Conservation (phyloP, 1,284 basidiomycete genomes). For the Cutaneotrichosporon sp. region DNA sequence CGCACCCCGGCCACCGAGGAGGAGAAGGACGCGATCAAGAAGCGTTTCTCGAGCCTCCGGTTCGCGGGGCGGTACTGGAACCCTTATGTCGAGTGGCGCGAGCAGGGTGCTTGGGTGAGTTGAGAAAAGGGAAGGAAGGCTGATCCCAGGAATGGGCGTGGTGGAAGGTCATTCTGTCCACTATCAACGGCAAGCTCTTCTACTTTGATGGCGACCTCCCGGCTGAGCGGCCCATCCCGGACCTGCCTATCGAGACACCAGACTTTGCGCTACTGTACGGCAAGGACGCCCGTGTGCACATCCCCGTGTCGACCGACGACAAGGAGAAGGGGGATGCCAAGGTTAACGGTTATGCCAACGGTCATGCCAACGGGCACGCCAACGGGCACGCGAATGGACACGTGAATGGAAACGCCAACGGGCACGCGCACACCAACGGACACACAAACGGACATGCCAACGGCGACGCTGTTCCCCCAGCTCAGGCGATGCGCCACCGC, state of each 20-base stretch:
- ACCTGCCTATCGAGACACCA: conserved; percentile 47
- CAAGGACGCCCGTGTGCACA: conserved; percentile 7
- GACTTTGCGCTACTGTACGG: conserved; percentile 47
- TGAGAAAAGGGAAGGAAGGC: not conserved
- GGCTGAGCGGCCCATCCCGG: conserved; percentile 39
- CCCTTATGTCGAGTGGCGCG: conserved; percentile 57
- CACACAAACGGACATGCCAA: not conserved
- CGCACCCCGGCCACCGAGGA: conserved; percentile 40
- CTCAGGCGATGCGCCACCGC: conserved; percentile 7
- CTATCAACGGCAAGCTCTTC: conserved; percentile 49
- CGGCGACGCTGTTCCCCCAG: not conserved
- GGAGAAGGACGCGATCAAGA: conserved; percentile 51
- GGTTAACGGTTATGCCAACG: conserved; percentile 5
- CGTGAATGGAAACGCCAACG: not conserved
- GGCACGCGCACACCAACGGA: no score
- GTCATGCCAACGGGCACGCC: conserved; percentile 5
- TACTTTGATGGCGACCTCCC: conserved; percentile 44
- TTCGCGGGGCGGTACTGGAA: conserved; percentile 53
- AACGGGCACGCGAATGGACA: conserved; percentile 3
- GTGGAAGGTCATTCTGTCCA: conserved; percentile 49
- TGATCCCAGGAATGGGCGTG: conserved; percentile 46
- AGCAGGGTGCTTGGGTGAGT: conserved; percentile 56
- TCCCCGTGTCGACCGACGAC: conserved; percentile 11
- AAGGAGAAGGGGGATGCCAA: not conserved
- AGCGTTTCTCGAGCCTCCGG: conserved; percentile 43